Base-by-base conservation (phyloP, 495 filamentous ascomycete genomes). In the Podospora bellae-mahoneyi region DNA sequence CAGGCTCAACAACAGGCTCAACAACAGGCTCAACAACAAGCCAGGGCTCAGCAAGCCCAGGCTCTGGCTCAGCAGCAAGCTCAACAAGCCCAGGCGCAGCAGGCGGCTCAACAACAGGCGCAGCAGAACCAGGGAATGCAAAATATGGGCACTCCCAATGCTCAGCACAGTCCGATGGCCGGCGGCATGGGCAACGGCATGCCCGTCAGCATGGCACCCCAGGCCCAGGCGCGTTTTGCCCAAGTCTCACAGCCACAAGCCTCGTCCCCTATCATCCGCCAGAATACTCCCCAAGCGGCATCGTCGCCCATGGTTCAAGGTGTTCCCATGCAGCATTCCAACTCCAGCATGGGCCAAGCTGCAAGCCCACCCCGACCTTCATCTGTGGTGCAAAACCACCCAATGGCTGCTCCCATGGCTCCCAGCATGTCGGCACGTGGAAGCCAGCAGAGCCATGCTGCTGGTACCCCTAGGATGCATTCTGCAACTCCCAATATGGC, bases 391-490 rank as follows among this genome's bases (percentile, higher is more conserved):
- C 91, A 93, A 69, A 88, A 89, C 74, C 87, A 89, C 39, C 86
- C 86, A 0, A 89, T 87, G 77, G 78, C 81, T 2, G 85, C 76
- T 0, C 84, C 90, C 26, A 88, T 89, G 82, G 81, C 87, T 16
- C 83, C 88, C 66, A 86, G 82, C 58, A 96, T 96, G 92, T 89
- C 84, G 10, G 83, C 90, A 26, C 89, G 92, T 48, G 82, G 86
- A 66, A 96, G 93, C 74, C 92, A 96, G 72, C 92, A 94, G 75
- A 88, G 90, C 68, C 86, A 89, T 65, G 82, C 83, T 3, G 89
- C 91, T 48, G 90, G 89, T 15, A 97, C 94, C 5, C 94, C 94
- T 5, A 88, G 92, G 68, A 90, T 96, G 83, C 84, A 86, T 10
- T 90, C 89, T 66, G 85, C 88, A 20, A 96, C 93, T 0, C 93